Evolutionary conservation across 169 alveolate species (phyloP).

Genomic region (Plasmodium adleri): DNA sequence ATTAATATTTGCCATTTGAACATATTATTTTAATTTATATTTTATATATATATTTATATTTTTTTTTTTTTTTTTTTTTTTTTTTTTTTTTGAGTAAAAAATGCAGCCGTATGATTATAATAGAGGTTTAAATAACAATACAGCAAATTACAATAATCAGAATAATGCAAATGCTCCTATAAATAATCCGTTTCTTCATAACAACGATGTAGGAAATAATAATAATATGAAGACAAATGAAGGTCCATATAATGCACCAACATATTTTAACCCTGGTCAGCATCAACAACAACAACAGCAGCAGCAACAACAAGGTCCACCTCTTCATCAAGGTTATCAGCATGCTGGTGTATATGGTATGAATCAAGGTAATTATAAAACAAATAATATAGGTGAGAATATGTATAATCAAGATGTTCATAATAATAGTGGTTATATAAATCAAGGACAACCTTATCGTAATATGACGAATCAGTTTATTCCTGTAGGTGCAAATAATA

Average conservation of each 20-base stretch:
- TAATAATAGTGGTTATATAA: conserved; percentile 35
- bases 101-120: conserved; percentile 71
- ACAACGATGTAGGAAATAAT: conserved; percentile 10
- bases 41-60: too few species aligned
- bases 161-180: conserved; percentile 56
- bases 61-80: too few species aligned
- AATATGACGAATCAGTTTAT: conserved; percentile 36
- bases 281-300: conserved; percentile 27
- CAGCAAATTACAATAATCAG: conserved; percentile 30
- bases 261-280: conserved; percentile 1
- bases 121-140: conserved; percentile 36
- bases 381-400: conserved; percentile 28
- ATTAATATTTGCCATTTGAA: too few species aligned
- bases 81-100: conserved; percentile 15
- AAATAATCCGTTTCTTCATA: conserved; percentile 50
- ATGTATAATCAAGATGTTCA: conserved; percentile 37
- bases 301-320: conserved; percentile 22
- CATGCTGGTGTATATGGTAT: conserved; percentile 1
- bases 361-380: conserved; percentile 19
- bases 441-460: conserved; percentile 22
- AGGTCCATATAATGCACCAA: conserved; percentile 26
- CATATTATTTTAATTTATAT: too few species aligned
- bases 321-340: too few species aligned
- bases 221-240: conserved; percentile 39
- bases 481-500: conserved; percentile 12